Base-by-base conservation (phyloP, 1,284 basidiomycete genomes). In the Fomes fomentarius region DNA sequence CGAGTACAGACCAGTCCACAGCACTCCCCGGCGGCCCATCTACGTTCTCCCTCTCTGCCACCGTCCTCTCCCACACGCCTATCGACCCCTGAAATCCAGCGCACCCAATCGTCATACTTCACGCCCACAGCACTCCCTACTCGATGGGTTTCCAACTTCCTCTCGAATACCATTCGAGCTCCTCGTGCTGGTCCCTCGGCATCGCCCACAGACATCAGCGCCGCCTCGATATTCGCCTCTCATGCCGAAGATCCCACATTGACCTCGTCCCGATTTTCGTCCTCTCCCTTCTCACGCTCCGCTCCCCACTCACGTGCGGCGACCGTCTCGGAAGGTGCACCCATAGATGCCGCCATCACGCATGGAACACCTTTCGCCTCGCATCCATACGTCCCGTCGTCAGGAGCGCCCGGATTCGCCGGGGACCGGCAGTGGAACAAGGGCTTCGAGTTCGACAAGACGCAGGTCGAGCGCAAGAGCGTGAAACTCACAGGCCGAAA, bases 331-430 rank as follows among this genome's bases (percentile, higher is more conserved):
- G 55, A 52, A 14, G 33, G 47, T 4, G 31, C 51, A 9, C 21
- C 52, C 33, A 28, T 60, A 3, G 61, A 60, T 40, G 26, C 59
- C 0, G 44, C 64, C 31, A 69, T 81, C 30, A 76, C 74, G 0
- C 77, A 80, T 47, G 73, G 74, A 0, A 75, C 84, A 1, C 86
- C 87, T 0, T 90, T 89, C 61, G 77, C 79, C 0, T 69, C 83
- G 12, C 77, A 82, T 28, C 60, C 74, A 4, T 91, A 84, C 62
- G 69, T 82, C 0, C 80, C 91, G 0, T 85, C 90, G 0, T 77
- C 76, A 0, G 93, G 93, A 5, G 93, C 93, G 0, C 93, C 93
- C 0, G 92, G 90, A 0, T 94, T 90, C 65, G 73, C 69, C 15
- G 87, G 87, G 10, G 71, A 74, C 53, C 50, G 66, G 24, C 39